phyloP scores from a whole-genome alignment of 2,329 filamentous ascomycete species.

The Metarhizium album region DNA sequence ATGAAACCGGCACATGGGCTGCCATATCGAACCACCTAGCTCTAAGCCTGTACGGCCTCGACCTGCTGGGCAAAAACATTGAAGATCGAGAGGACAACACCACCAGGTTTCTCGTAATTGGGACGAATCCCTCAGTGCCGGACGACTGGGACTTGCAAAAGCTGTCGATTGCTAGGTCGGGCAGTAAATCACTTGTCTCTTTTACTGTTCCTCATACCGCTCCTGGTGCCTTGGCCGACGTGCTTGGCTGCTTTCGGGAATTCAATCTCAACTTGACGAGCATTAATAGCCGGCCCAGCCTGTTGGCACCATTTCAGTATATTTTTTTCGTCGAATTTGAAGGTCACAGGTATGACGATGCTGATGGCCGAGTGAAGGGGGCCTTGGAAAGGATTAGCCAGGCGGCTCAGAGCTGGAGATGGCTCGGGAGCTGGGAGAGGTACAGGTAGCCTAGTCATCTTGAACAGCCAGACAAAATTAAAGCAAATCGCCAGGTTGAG shows the following conservation, averaged over 20 bases:
- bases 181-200: constrained; percentile 62
- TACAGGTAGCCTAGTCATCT: constrained; percentile 7
- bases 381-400: constrained; percentile 48
- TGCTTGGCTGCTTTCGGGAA: constrained; percentile 65
- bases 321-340: constrained; percentile 91
- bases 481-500: not conserved
- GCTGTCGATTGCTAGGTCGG: constrained; percentile 14
- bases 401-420: constrained; percentile 53
- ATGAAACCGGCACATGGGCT: constrained; percentile 49
- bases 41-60: constrained; percentile 54
- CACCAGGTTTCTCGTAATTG: constrained; percentile 67
- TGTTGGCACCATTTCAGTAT: constrained; percentile 71
- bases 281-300: constrained; percentile 78
- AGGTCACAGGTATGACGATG: constrained; percentile 42
- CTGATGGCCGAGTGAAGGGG: constrained; percentile 44
- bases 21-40: constrained; percentile 73
- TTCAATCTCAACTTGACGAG: constrained; percentile 74
- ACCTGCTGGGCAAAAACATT: constrained; percentile 57
- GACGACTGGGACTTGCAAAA: constrained; percentile 16
- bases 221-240: constrained; percentile 75
- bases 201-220: constrained; percentile 71
- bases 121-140: constrained; percentile 21
- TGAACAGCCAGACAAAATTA: constrained; percentile 9
- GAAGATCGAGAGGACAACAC: constrained; percentile 67
- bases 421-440: constrained; percentile 57